Conservation (phyloP, 768 basidiomycete genomes). For the Gyrodon lividus region DNA sequence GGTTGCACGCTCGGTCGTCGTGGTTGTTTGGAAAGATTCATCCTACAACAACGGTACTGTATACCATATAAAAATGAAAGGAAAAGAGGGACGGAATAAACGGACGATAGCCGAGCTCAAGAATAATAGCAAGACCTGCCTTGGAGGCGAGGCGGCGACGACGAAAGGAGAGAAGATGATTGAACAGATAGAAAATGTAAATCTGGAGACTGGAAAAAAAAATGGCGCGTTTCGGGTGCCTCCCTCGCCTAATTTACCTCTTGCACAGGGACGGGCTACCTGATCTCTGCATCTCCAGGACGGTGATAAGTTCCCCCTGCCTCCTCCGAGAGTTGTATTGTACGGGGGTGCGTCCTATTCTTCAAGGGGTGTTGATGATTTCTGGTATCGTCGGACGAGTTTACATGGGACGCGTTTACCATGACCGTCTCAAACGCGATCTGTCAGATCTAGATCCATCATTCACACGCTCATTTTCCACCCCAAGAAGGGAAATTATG, state of each 20-base stretch:
- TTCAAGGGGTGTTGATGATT: not conserved
- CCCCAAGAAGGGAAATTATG: not conserved
- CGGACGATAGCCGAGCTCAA: not conserved
- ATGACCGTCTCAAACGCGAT: too few species aligned
- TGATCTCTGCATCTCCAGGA: too few species aligned
- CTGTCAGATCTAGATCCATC: conserved; percentile 11
- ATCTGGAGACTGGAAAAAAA: not conserved
- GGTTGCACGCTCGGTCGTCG: conserved; percentile 21
- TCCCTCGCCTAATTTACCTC: not conserved
- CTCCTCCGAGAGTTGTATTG: too few species aligned
- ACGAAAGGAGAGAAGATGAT: not conserved
- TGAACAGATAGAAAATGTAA: not conserved
- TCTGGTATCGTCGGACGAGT: not conserved
- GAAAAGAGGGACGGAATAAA: not conserved
- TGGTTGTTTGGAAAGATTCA: conserved; percentile 17
- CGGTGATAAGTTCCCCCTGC: too few species aligned
- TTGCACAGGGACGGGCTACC: not conserved
- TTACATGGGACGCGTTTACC: not conserved
- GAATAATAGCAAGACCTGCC: not conserved
- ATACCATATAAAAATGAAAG: conserved; percentile 3
- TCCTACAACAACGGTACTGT: conserved; percentile 13
- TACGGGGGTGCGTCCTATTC: not conserved
- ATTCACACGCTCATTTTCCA: conserved; percentile 5
- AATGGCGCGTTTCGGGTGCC: not conserved
- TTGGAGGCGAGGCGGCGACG: not conserved